Evolutionary conservation across 2,329 filamentous ascomycete genomes (phyloP), one percentile per base, ranked within the genome.

Genomic region (Verticillium klebahnii): DNA sequence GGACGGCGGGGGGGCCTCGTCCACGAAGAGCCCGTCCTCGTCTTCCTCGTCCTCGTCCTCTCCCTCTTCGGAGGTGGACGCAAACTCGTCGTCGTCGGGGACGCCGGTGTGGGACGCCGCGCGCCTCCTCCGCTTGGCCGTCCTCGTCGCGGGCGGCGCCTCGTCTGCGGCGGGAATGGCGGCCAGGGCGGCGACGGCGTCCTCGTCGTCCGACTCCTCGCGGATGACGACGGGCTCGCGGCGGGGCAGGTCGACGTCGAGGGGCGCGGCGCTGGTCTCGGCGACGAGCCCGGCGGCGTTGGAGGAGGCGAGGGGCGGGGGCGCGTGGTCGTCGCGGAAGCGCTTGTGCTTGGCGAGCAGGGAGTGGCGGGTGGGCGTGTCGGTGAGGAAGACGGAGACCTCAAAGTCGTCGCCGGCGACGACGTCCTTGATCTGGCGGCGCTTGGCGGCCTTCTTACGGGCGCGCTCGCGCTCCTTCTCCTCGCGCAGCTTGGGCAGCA

Each of bases 331-430:
- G 62, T 88, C 84, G 62, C 84, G 82, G 67, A 93, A 93, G 19
- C 86, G 83, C 76, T 97, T 97, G 69, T 91, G 88, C 74, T 95
- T 96, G 61, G 88, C 90, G 62, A 98, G 83, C 40, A 99, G 80
- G 37, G 92, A 91, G 78, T 98, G 95, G 15, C 93, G 87, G 3
- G 90, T 93, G 59, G 86, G 88, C 8, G 90, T 90, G 74, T 97
- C 92, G 56, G 91, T 96, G 67, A 99, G 81, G 77, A 97, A 98
- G 66, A 99, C 90, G 40, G 93, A 91, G 15, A 97, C 92, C 72
- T 98, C 93, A 72, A 97, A 99, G 68, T 97, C 94, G 75, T 97
- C 94, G 95, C 91, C 82, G 12, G 86, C 81, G 17, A 97, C 86
- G 0, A 96, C 89, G 81, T 98, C 95, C 75, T 97, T 97, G 67